Base-by-base conservation (phyloP, 2,329 filamentous ascomycete genomes). In the Alternaria solani region DNA sequence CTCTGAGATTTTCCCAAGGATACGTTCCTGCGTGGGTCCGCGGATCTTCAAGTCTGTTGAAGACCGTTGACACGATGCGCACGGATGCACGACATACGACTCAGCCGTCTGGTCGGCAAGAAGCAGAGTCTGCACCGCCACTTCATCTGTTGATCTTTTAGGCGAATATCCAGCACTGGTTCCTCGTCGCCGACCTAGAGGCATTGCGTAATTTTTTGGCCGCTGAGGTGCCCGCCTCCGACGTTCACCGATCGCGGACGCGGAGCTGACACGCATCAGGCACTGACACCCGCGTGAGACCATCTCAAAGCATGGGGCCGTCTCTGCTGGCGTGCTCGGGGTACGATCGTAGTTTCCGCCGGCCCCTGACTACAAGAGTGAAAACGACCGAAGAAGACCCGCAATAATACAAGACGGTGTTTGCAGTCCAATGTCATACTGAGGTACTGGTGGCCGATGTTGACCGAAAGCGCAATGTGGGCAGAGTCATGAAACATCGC, bases 31-130 rank as follows among this genome's bases (percentile, higher is more conserved):
- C 34, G 28, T 25, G 54, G 58, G 28, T 25, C 54, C 20, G 58
- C 54, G 34, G 58, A 61, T 61, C 48, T 57, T 61, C 54, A 32
- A 8, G 16, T 20, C 34, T 57, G 44, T 16, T 30, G 20, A 23
- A 46, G 36, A 14, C 26, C 26, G 48, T 57, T n/a, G 5, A 39
- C 32, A 12, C 36, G 11, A 30, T 30, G 38, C 41, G 43, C 43
- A 55, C 32, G 53, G 16, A 49, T 53, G 51, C 26, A 42, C 25
- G 38, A 53, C 36, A 43, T 53, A n/a, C 9, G 26, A 41, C 51
- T 34, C 38, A 38, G 43, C 51, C 7, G 8, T 12, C 4, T 8
- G 20, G 6, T 25, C 39, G 36, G 30, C 32, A 49, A 49, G 46
- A 38, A 20, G 46, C 46, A 49, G 46, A 38, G 14, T 49, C 32